Base-by-base conservation (phyloP, 2,329 filamentous ascomycete species). In the Cytospora piceicola region DNA sequence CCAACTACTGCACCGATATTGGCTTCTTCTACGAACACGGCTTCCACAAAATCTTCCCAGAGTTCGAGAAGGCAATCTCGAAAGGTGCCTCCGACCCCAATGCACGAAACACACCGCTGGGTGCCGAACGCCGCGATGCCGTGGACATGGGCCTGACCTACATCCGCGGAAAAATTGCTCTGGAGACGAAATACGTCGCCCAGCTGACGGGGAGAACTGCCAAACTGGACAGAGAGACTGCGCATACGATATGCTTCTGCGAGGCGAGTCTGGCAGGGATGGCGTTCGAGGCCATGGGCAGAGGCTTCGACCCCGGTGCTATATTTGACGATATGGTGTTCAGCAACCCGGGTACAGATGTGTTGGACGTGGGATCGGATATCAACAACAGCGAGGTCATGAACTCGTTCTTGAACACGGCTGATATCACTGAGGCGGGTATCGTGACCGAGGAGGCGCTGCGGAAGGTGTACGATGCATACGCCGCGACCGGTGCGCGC, bases 291-390 rank as follows among this genome's bases (percentile, higher is more conserved):
- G 60, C 60, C 0, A 63, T 62, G 52, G 60, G 60, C 4, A 49
- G 60, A 57, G 55, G 60, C 39, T 63, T 63, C 29, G 60, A 63
- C 22, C 29, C 60, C 8, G 53, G 52, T 11, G 60, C 60, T 11
- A 57, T 63, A n/a, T 63, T 56, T 11, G 60, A 63, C 17, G 60
- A 63, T n/a, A 57, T 63, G 60, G 60, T 57, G 14, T 57, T 63
- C 39, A 57, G 60, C 22, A 63, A 53, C 34, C 52, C 60, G 1
- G 60, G 52, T 6, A 63, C 60, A 11, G 60, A 63, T 24, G 49
- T 63, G 30, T n/a, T 63, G 14, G 49, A 39, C 27, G 56, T 63
- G 17, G 29, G 36, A 3, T 49, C 60, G n/a, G 60, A 63, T 27
- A 51, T 63, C n/a, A 30, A 24, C 17, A 57, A 29, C 17, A 51